Percentiles rank a stretch among this genome's conserved stretches.
phyloP scores from a whole-genome alignment of 441 rosid species.

The Francoa sonchifolia region DNA sequence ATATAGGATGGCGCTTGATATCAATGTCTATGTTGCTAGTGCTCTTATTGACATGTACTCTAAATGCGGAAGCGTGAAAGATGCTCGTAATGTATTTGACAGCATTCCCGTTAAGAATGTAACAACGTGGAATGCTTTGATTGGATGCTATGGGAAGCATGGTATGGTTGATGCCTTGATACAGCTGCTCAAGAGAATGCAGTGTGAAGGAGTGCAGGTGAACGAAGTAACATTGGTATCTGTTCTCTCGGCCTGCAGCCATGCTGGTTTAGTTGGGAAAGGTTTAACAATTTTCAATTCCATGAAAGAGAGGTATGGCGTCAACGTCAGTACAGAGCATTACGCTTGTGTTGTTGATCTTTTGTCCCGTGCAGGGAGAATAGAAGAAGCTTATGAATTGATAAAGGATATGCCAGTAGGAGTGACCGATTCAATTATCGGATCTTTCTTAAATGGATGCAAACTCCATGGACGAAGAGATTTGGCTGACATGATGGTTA shows the following conservation, averaged over 20 bases:
- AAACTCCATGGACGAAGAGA: slow-evolving; percentile 25
- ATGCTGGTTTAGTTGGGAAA: slow-evolving; percentile 24
- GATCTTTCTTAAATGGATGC: slow-evolving; percentile 37
- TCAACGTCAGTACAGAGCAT: slow-evolving; percentile 20
- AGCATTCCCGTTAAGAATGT: slow-evolving; percentile 14
- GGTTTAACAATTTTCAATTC: slow-evolving; percentile 29
- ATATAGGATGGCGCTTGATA: slow-evolving; percentile 24
- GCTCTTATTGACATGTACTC: slow-evolving; percentile 40
- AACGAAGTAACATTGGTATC: slow-evolving; percentile 21
- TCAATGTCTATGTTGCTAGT: slow-evolving; percentile 25
- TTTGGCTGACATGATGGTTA: slow-evolving; percentile 21
- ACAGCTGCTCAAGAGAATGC: slow-evolving; percentile 25
- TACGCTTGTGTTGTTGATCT: slow-evolving; percentile 33
- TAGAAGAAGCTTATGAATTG: slow-evolving; percentile 24
- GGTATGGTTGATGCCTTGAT: slow-evolving; percentile 22
- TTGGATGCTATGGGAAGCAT: slow-evolving; percentile 34
- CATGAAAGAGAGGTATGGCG: slow-evolving; percentile 14
- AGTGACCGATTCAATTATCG: slow-evolving; percentile 23
- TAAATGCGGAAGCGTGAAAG: slow-evolving; percentile 29
- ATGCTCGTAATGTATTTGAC: slow-evolving; percentile 24
- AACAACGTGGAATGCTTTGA: slow-evolving; percentile 37
- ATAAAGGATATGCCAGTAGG: slow-evolving; percentile 18
- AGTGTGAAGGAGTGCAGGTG: slow-evolving; percentile 16
- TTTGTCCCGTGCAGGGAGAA: slow-evolving; percentile 31
- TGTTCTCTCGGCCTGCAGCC: slow-evolving; percentile 34